Evolutionary conservation across 108 stramenopile genomes (phyloP).

Genomic region (Nitzschia sp.): DNA sequence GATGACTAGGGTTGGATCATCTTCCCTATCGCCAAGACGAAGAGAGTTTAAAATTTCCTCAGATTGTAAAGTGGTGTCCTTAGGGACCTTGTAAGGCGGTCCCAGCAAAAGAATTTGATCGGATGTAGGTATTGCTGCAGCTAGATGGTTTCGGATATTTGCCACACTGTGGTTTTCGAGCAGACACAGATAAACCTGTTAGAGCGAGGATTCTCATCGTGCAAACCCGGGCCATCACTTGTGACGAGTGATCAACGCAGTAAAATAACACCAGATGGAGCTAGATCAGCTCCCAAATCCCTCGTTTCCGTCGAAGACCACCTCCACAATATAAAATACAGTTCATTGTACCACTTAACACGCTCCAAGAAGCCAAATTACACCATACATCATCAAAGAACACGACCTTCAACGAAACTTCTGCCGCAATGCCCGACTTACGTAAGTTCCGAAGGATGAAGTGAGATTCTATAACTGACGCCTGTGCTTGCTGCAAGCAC

Average conservation of each 20-base stretch:
- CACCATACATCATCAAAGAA: too few species aligned
- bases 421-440: conserved; percentile 27
- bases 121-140: conserved; percentile 64
- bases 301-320: too few species aligned
- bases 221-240: too few species aligned
- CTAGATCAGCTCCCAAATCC: too few species aligned
- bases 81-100: conserved; percentile 84
- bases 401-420: neutral
- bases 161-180: conserved; percentile 50
- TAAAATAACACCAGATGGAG: too few species aligned
- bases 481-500: conserved; percentile 67
- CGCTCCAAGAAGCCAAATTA: neutral
- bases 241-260: too few species aligned
- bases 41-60: conserved; percentile 71
- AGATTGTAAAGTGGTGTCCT: conserved; percentile 68
- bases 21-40: conserved; percentile 79
- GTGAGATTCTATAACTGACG: conserved; percentile 51
- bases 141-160: conserved; percentile 67
- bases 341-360: neutral
- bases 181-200: too few species aligned
- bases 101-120: conserved; percentile 83
- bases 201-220: too few species aligned
- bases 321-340: neutral
- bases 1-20: conserved; percentile 39
- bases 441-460: conserved; percentile 59